Evolutionary conservation across 495 filamentous ascomycete species (phyloP), one percentile per base, ranked within the genome.

Genomic region (Xylaria castorea): DNA sequence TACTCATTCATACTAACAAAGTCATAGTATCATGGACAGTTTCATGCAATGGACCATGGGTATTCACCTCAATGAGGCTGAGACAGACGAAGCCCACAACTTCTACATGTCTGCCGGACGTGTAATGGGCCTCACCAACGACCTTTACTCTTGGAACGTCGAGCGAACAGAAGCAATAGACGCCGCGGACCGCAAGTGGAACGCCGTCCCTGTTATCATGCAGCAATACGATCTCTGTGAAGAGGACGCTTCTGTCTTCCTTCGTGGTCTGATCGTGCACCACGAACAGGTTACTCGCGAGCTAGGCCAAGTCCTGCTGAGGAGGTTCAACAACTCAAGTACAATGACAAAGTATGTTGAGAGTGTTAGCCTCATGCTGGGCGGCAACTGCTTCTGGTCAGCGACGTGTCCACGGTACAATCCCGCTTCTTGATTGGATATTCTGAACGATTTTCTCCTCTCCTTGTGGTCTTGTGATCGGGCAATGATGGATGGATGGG

Each of bases 21-120:
- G 32, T 6, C 32, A 27, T 6, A 71, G 68, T 32, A 72, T 72
- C 63, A 72, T 72, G 70, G 70, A 72, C 42, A 67, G 62, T 63
- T 72, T 72, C 53, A 72, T 72, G 70, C 70, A 72, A 42, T 72
- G 70, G 70, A 72, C 70, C 25, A 67, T 72, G 70, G 63, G 63
- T 36, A 16, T 72, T n/a, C 18, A 60, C 34, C 70, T 72, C 16
- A 72, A 72, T 6, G 70, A 72, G 50, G 70, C 70, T 27, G 70
- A 72, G 63, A 65, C 70, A 0, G 70, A 66, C 11, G 70, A 66
- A 40, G 70, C 70, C 18, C 70, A 65, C 70, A 65, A 61, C 20
- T 72, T 72, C 53, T 72, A 72, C 70, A 46, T 66, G 53, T 72
- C 70, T 27, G 70, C 70, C 30, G 70, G 70, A 34, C 70, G 70